Evolutionary conservation across 2,329 filamentous ascomycete genomes (phyloP).

Genomic region (Trichoderma sp.): DNA sequence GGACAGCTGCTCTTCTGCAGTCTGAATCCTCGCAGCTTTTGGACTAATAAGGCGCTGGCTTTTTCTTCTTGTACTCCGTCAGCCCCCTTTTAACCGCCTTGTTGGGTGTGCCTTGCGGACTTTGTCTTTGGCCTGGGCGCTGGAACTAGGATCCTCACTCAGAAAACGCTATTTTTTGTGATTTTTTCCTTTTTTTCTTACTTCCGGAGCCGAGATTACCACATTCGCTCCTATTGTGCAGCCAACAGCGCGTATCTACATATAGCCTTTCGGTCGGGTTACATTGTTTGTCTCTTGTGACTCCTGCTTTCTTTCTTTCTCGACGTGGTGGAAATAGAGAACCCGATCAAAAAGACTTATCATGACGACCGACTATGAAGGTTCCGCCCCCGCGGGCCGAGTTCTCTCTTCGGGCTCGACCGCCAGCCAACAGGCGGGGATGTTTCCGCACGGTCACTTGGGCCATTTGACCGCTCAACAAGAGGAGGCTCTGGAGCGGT

Average conservation of each 20-base stretch:
- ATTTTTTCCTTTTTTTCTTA: neutral
- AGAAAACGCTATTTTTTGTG: neutral
- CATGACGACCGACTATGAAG: slow-evolving; percentile 32
- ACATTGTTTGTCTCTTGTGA: neutral
- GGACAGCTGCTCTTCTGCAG: neutral
- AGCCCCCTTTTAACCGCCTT: slow-evolving; percentile 12
- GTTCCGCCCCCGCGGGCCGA: slow-evolving; percentile 30
- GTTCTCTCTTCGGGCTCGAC: slow-evolving; percentile 35
- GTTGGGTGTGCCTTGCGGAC: neutral
- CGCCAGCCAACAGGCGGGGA: slow-evolving; percentile 41
- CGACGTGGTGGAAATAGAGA: neutral
- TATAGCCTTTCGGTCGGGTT: neutral
- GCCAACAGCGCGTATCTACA: neutral
- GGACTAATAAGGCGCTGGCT: neutral
- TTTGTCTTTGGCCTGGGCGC: neutral
- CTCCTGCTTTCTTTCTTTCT: neutral
- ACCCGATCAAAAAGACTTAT: neutral
- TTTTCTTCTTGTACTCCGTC: neutral
- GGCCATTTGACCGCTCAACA: slow-evolving; percentile 73
- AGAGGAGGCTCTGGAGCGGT: slow-evolving; percentile 64
- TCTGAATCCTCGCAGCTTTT: neutral
- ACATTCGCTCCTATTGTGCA: neutral
- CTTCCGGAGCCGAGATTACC: neutral
- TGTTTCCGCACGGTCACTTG: slow-evolving; percentile 75
- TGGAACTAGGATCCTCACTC: neutral